These are phyloP conservation scores for Lasiodiplodia theobromae DNA, from an alignment of 2,329 filamentous ascomycete genomes.

Conservation along the genomic window DNA sequence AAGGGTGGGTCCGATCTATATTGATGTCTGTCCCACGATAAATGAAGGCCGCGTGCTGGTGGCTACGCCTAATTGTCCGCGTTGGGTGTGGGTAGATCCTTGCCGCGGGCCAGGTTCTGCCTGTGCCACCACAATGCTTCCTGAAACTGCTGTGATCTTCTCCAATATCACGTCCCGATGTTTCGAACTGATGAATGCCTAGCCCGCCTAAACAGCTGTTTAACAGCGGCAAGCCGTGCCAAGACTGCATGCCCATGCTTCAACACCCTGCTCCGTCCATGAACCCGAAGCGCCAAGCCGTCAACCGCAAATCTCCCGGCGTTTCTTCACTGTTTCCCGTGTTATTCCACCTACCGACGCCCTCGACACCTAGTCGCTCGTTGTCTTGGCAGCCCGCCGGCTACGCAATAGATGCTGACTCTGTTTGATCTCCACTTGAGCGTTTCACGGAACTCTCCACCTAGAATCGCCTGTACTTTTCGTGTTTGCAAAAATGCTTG, in stretches of 20 bases:
- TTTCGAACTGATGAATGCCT: constrained; percentile 29
- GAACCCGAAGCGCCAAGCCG: constrained; percentile 10
- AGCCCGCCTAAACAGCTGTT: constrained; percentile 15
- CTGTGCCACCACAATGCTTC: constrained; percentile 12
- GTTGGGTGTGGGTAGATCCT: background rate
- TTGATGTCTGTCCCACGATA: background rate
- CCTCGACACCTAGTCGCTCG: background rate
- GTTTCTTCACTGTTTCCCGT: constrained; percentile 1
- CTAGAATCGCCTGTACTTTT: background rate
- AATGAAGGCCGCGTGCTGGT: constrained; percentile 8
- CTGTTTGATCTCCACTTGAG: constrained; percentile 9
- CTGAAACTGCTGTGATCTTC: background rate
- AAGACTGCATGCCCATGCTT: constrained; percentile 6
- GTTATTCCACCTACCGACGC: constrained; percentile 28
- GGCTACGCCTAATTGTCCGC: constrained; percentile 9
- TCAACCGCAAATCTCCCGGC: constrained; percentile 15
- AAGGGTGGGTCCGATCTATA: constrained; percentile 10
- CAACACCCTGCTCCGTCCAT: constrained; percentile 1
- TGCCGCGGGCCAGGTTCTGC: background rate
- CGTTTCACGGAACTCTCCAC: constrained; percentile 20
- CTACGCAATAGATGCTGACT: constrained; percentile 1
- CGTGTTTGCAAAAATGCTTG: constrained; percentile 13
- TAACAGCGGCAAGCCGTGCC: constrained; percentile 26
- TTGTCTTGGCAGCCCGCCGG: background rate
- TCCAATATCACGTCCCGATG: constrained; percentile 15